Conservation (phyloP, 257 asterid genomes). For the Solanum pinnatisectum region DNA sequence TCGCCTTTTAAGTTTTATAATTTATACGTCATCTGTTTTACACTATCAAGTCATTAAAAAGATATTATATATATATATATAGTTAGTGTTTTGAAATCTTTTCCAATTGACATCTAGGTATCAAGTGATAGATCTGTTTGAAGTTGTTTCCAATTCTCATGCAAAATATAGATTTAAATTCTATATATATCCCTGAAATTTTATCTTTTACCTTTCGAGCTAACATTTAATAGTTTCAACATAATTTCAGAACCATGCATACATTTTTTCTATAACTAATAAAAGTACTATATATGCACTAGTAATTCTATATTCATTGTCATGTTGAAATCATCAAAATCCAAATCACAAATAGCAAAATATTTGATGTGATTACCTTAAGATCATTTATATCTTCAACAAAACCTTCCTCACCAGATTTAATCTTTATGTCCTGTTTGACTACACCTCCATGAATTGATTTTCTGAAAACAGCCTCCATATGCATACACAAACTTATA, state of each 20-base stretch:
- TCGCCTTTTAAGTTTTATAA: neutral
- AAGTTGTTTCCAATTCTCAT: neutral
- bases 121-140: neutral
- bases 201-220: no score
- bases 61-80: neutral
- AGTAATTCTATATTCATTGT: neutral
- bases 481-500: neutral
- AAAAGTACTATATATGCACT: neutral
- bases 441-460: slow-evolving; percentile 14
- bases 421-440: slow-evolving; percentile 34
- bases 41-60: neutral
- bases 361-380: slow-evolving; percentile 39
- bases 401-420: slow-evolving; percentile 30
- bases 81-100: neutral
- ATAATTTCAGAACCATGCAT: neutral
- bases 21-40: neutral
- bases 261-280: no score
- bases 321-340: no score
- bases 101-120: neutral
- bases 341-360: neutral
- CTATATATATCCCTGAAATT: neutral
- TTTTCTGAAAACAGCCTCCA: slow-evolving; percentile 41
- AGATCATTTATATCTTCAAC: slow-evolving; percentile 20
- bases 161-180: neutral
- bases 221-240: neutral